Percentiles rank a stretch among this genome's conserved stretches.
Evolutionary conservation across 2,329 filamentous ascomycete genomes (phyloP).

Genomic region (Colletotrichum lini): DNA sequence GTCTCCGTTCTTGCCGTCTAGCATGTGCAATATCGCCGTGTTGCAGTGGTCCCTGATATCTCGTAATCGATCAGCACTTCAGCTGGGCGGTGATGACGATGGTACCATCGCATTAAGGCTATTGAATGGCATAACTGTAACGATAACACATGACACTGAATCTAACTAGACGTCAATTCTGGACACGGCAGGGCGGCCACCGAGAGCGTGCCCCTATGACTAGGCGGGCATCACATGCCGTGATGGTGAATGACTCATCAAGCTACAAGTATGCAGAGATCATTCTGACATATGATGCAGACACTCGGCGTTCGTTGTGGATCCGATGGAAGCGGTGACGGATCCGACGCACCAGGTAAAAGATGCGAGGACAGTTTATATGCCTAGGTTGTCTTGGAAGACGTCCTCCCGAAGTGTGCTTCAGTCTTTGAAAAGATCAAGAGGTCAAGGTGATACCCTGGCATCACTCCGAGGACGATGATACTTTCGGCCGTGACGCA

Average conservation of each 20-base stretch:
- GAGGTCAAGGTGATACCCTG: neutral
- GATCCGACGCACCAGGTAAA: neutral
- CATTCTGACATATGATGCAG: neutral
- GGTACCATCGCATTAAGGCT: too few species aligned
- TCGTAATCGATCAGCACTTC: neutral
- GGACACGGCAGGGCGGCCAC: neutral
- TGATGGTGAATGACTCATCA: slow-evolving; percentile 16
- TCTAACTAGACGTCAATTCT: neutral
- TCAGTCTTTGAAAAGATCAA: neutral
- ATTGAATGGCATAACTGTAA: too few species aligned
- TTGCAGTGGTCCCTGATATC: too few species aligned
- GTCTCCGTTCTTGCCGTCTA: too few species aligned
- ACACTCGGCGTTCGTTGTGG: neutral
- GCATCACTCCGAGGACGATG: neutral
- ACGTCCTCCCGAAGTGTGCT: neutral
- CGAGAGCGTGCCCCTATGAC: neutral
- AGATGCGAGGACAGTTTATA: neutral
- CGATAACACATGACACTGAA: too few species aligned
- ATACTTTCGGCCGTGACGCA: neutral
- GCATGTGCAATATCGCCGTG: neutral
- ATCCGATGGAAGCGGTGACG: neutral
- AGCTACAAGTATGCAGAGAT: neutral
- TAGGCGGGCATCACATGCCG: neutral
- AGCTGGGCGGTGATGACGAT: neutral
- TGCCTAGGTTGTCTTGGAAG: neutral